Evolutionary conservation across 352 stramenopile species (phyloP), one percentile per base, ranked within the genome.

Genomic region (Globisporangium acanthophoron): DNA sequence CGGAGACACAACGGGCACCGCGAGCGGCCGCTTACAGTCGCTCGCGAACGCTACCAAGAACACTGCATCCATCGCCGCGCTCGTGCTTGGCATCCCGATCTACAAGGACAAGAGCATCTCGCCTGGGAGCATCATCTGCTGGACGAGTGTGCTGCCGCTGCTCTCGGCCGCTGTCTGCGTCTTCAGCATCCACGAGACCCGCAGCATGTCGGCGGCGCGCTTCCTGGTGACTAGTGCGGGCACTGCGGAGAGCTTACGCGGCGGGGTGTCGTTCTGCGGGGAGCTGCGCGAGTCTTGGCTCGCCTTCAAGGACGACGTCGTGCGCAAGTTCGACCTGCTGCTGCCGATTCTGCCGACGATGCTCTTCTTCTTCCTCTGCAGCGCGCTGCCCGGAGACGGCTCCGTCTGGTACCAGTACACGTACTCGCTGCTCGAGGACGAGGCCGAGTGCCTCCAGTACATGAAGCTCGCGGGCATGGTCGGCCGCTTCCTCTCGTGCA

Each of bases 381-480:
- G 78, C 49, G 81, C 84, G 27, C 64, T 92, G 1, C 84, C 83
- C 0, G 63, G 53, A 5, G 84, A 88, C 46, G 78, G 81, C 31
- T 82, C 65, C 1, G 65, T 92, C 31, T 93, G 84, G 84, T 91
- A 90, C 62, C 84, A 93, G 69, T 93, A 93, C 71, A 85, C 70
- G 57, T 91, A 72, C 59, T 74, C 68, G 48, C 61, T 93, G 43
- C 71, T 92, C 0, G 60, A 62, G 18, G 65, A 88, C 51, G 55
- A 78, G 46, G 72, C 53, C 47, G 79, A 89, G 62, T 93, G 84
- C 61, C 31, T 90, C 48, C 84, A 93, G 65, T 93, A 92, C 62
- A 73, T 78, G 58, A 78, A 56, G 0, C 65, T 92, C 12, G 78
- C 74, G 0, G 80, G 75, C 40, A 90, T 87, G 77, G 64, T 90